Evolutionary conservation across 2,329 filamentous ascomycete species (phyloP).

Genomic region (Verticillium zaregamsianum): DNA sequence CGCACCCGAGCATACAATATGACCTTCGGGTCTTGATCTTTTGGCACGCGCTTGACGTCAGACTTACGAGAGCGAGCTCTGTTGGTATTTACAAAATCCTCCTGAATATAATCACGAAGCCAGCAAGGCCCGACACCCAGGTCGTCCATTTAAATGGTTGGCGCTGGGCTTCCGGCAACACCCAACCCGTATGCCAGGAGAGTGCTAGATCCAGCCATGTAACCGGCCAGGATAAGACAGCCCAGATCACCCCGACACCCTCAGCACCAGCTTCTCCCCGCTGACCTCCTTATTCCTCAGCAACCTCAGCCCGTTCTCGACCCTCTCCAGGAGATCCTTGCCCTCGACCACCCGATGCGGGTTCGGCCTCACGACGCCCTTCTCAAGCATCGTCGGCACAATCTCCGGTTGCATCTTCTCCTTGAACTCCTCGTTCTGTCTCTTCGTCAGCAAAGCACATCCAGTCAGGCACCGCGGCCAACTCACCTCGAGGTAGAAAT

Average conservation of each 20-base stretch:
- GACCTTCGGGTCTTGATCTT: too few relatives aligned
- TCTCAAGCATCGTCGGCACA: conserved; percentile 41
- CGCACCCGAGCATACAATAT: too few relatives aligned
- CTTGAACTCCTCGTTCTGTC: conserved; percentile 51
- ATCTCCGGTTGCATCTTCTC: conserved; percentile 51
- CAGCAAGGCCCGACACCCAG: too few relatives aligned
- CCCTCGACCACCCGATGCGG: conserved; percentile 37
- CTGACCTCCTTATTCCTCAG: conserved; percentile 32
- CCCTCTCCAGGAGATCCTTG: conserved; percentile 29
- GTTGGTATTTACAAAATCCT: too few relatives aligned
- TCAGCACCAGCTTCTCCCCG: conserved; percentile 36
- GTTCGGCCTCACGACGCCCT: conserved; percentile 35
- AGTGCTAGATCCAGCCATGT: too few relatives aligned
- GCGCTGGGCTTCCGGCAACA: too few relatives aligned
- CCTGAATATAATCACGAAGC: too few relatives aligned
- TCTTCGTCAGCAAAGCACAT: conserved; percentile 3
- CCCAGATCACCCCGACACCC: conserved; percentile 8
- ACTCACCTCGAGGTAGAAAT: conserved; percentile 44
- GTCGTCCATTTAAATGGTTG: too few relatives aligned
- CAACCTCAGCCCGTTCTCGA: conserved; percentile 29
- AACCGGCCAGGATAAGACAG: too few relatives aligned
- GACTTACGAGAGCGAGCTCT: too few relatives aligned
- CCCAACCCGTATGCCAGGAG: too few relatives aligned
- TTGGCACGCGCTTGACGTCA: too few relatives aligned
- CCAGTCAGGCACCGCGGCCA: conserved; percentile 14